Evolutionary conservation across 2,329 filamentous ascomycete species (phyloP).

Genomic region (Fusarium zealandicum): DNA sequence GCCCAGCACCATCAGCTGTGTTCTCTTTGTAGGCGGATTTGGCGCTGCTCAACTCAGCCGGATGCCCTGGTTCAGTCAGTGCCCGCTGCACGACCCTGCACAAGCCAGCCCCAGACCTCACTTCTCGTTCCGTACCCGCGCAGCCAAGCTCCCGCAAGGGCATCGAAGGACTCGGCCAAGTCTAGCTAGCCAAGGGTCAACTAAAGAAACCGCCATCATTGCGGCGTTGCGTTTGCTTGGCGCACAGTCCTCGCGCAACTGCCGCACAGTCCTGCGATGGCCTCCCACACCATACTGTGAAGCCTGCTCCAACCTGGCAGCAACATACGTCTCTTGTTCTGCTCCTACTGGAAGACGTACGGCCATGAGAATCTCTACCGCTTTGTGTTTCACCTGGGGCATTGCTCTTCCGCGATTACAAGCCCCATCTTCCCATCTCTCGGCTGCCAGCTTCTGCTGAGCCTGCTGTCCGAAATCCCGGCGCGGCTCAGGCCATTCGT

Average conservation of each 20-base stretch:
- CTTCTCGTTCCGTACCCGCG: constrained; percentile 12
- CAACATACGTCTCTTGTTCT: constrained; percentile 12
- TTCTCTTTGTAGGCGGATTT: neutral
- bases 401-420: constrained; percentile 26
- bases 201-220: constrained; percentile 26
- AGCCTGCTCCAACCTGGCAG: constrained; percentile 30
- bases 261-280: constrained; percentile 38
- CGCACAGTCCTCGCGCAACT: constrained; percentile 30
- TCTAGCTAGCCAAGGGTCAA: constrained; percentile 27
- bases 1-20: constrained; percentile 6
- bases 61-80: too few relatives aligned
- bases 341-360: constrained; percentile 1
- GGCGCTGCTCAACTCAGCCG: too few relatives aligned
- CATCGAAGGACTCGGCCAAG: constrained; percentile 33
- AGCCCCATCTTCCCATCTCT: constrained; percentile 8
- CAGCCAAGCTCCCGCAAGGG: constrained; percentile 12
- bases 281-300: constrained; percentile 30
- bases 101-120: neutral
- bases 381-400: constrained; percentile 13
- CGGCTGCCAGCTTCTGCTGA: constrained; percentile 12
- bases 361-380: constrained; percentile 30
- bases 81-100: too few relatives aligned
- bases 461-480: constrained; percentile 1
- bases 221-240: constrained; percentile 29
- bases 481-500: constrained; percentile 31